Conservation (phyloP, 1,139 yeast species). For the Zhuliangozyma blackwelliae region DNA sequence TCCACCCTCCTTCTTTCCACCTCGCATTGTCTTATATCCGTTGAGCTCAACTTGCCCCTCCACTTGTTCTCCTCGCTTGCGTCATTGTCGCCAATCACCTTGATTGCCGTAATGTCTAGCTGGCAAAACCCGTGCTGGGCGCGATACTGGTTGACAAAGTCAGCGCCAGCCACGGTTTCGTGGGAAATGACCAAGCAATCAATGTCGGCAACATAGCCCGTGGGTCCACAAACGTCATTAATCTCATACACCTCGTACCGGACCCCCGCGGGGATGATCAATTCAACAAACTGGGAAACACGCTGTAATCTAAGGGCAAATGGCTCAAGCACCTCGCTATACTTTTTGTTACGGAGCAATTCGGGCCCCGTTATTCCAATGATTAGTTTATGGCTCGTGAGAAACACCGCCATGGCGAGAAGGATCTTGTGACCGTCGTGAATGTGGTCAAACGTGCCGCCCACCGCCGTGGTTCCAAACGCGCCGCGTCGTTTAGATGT, state of each 20-base stretch:
- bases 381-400: conserved; percentile 53
- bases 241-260: conserved; percentile 50
- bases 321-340: conserved; percentile 58
- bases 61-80: conserved; percentile 46
- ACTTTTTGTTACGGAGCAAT: conserved; percentile 70
- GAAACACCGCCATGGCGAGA: conserved; percentile 65
- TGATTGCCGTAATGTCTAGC: conserved; percentile 57
- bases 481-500: not conserved
- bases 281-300: conserved; percentile 46
- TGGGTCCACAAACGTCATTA: conserved; percentile 91
- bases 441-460: conserved; percentile 96
- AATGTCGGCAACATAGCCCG: conserved; percentile 71
- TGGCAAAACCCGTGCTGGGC: conserved; percentile 48
- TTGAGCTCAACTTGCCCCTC: conserved; percentile 80
- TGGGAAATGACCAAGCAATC: conserved; percentile 77
- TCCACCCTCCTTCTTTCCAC: conserved; percentile 4
- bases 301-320: conserved; percentile 47
- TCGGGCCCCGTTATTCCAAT: conserved; percentile 85
- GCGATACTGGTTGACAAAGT: conserved; percentile 63
- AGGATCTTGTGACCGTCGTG: conserved; percentile 94
- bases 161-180: conserved; percentile 78
- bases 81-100: conserved; percentile 60
- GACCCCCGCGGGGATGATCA: conserved; percentile 37
- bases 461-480: conserved; percentile 52
- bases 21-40: conserved; percentile 41